Percentiles rank a stretch among this genome's conserved stretches.
phyloP scores from a whole-genome alignment of 1,284 basidiomycete genomes.

The Ustilago bromivora region DNA sequence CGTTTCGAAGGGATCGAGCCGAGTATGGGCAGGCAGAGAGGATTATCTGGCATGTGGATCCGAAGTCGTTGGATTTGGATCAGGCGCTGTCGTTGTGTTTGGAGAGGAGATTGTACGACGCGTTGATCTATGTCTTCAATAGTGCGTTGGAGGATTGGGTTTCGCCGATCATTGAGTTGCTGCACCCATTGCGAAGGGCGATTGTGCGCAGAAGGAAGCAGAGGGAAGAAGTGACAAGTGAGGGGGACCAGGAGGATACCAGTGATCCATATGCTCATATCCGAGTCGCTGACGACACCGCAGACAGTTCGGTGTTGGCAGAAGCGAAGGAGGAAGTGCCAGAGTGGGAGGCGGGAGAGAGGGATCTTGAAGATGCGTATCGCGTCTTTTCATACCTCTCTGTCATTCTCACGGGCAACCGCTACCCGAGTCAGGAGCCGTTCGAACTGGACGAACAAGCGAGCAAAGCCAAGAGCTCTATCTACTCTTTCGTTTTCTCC shows the following conservation, averaged over 20 bases:
- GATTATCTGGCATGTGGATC: slow-evolving; percentile 96
- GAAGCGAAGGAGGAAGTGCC: background rate
- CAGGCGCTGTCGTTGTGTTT: slow-evolving; percentile 90
- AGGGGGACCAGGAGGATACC: slow-evolving; percentile 1
- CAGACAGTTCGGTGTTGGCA: background rate
- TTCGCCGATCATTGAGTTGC: slow-evolving; percentile 86
- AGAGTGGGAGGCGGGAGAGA: slow-evolving; percentile 39
- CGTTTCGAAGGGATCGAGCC: slow-evolving; percentile 79
- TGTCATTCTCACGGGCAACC: slow-evolving; percentile 83
- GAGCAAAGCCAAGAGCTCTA: slow-evolving; percentile 73
- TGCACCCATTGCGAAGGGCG: slow-evolving; percentile 46
- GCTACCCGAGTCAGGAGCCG: slow-evolving; percentile 85
- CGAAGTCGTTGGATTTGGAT: slow-evolving; percentile 89
- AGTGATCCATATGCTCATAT: slow-evolving; percentile 37
- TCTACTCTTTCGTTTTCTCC: slow-evolving; percentile 79
- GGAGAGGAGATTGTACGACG: slow-evolving; percentile 86
- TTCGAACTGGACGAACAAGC: slow-evolving; percentile 73
- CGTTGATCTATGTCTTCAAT: slow-evolving; percentile 92
- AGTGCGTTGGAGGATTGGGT: slow-evolving; percentile 88
- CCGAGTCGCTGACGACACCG: slow-evolving; percentile 10
- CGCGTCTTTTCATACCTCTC: slow-evolving; percentile 94
- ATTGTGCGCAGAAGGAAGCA: slow-evolving; percentile 39
- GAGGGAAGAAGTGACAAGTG: background rate
- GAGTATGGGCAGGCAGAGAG: slow-evolving; percentile 84
- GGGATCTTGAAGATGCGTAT: slow-evolving; percentile 77